phyloP scores from a whole-genome alignment of 2,329 filamentous ascomycete species.

The Huntiella decipiens region DNA sequence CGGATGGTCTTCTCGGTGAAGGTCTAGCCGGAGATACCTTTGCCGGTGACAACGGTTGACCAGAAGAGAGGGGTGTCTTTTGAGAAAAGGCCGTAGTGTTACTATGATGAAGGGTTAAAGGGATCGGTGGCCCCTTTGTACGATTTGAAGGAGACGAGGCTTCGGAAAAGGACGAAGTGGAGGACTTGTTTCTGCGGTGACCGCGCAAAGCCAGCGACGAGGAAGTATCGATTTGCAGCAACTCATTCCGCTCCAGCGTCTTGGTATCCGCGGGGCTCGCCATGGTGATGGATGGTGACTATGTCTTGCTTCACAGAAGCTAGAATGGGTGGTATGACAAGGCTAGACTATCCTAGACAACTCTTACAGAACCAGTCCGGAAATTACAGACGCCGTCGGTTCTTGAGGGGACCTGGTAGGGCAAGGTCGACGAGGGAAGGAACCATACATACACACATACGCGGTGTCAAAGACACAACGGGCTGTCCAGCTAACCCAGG shows the following conservation, averaged over 20 bases:
- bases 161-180: slow-evolving; percentile 5
- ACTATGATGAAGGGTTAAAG: slow-evolving; percentile 3
- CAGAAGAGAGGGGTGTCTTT: background rate
- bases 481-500: background rate
- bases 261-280: background rate
- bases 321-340: too few species aligned
- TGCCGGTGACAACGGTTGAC: background rate
- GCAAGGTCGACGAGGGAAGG: too few species aligned
- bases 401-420: too few species aligned
- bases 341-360: too few species aligned
- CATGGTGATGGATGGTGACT: too few species aligned
- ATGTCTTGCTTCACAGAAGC: too few species aligned
- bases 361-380: too few species aligned
- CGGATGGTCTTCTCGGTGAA: background rate
- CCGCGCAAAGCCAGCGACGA: slow-evolving; percentile 3
- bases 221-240: background rate
- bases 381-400: too few species aligned
- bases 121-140: slow-evolving; percentile 5
- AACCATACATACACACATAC: too few species aligned
- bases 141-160: slow-evolving; percentile 2
- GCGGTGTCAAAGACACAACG: too few species aligned
- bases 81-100: background rate
- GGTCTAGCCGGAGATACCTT: background rate
- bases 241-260: background rate
- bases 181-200: slow-evolving; percentile 1